Evolutionary conservation across 2,329 filamentous ascomycete species (phyloP), one percentile per base, ranked within the genome.

Genomic region (Arachnopeziza araneosa): DNA sequence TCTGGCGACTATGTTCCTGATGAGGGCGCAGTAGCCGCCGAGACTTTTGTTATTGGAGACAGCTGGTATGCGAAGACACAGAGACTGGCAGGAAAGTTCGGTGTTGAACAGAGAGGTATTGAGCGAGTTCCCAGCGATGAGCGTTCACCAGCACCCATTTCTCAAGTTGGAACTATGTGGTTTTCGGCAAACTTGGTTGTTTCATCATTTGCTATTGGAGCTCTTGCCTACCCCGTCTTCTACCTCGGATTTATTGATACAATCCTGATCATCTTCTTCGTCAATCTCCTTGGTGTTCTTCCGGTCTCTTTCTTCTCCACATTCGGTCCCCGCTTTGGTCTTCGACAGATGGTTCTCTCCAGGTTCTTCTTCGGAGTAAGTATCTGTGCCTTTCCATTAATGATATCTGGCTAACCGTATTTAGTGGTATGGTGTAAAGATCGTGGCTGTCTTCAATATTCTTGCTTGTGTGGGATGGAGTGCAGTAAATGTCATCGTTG

Each of bases 261-360:
- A 8, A 83, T 89, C 36, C 75, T 93, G 52, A 82, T 86, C 32
- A 86, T 89, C 61, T 73, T 93, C 56, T 90, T 92, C 75, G 83
- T 93, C 77, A 93, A 92, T 68, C 70, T 91, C 4, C 76, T 93
- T 10, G 88, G 87, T n/a, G 81, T 88, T 54, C 70, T 86, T 54
- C 87, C 89, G 0, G 89, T 91, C 19, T 88, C 84, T 70, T 91
- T 87, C 75, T 92, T 92, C 78, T 89, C 87, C 1, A 89, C 84
- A 21, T 91, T 92, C 69, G 89, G 90, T 2, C 86, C 90, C 2
- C 76, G 77, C 9, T 91, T 91, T 65, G 90, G 89, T 3, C 78
- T 92, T 64, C 83, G 90, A 58, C 90, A 92, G 70, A 91, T 93
- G 86, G 87, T 92, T 1, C 78, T 93, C n/a, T 86, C 87, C 12